Percentiles rank a stretch among this genome's conserved stretches.
Evolutionary conservation across 345 rosid species (phyloP).

Genomic region (Gossypium longicalyx): DNA sequence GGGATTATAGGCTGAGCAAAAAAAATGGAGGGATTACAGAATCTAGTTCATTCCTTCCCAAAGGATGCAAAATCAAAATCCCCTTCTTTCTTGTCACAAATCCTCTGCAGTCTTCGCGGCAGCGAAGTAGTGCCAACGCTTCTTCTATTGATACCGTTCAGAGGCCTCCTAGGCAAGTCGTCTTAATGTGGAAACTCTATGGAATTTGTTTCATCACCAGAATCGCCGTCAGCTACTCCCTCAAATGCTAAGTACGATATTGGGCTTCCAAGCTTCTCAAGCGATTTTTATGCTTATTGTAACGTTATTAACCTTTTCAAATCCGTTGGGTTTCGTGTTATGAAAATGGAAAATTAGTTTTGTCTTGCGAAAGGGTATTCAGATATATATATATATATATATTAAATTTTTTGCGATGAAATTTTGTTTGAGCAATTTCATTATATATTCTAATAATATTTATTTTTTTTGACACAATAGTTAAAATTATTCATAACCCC

Average conservation of each 20-base stretch:
- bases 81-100: conserved; percentile 34
- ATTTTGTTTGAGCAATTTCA: too few species aligned
- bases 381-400: too few species aligned
- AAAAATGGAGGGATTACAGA: background rate
- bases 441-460: too few species aligned
- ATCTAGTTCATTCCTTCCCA: conserved; percentile 28
- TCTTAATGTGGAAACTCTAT: conserved; percentile 69
- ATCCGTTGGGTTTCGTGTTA: background rate
- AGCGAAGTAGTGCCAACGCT: conserved; percentile 15
- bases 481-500: too few species aligned
- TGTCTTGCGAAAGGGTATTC: background rate
- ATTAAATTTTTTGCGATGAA: too few species aligned
- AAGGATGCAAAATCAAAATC: conserved; percentile 33
- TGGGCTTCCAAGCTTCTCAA: conserved; percentile 69
- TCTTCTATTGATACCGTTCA: conserved; percentile 31
- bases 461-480: too few species aligned
- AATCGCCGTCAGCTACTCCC: conserved; percentile 62
- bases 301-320: background rate
- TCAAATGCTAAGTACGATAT: conserved; percentile 55
- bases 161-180: conserved; percentile 45
- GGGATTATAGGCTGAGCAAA: conserved; percentile 24
- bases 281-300: background rate
- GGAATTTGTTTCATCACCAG: conserved; percentile 68
- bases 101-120: conserved; percentile 17
- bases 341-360: too few species aligned